These are phyloP conservation scores for Podospora comata DNA, from an alignment of 495 filamentous ascomycete genomes.

Conservation along the genomic window DNA sequence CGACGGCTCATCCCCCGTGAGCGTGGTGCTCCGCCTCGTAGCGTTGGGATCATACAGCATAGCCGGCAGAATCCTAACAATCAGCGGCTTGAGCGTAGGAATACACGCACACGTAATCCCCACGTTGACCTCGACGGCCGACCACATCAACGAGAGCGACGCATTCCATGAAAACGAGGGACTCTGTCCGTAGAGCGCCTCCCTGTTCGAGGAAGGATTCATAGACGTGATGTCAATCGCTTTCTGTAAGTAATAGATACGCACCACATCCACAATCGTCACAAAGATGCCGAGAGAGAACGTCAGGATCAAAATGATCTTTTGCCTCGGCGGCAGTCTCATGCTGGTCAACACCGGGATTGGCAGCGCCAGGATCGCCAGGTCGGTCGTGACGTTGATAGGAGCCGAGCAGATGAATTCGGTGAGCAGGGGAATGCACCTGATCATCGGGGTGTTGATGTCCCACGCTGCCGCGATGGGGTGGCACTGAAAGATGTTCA, in stretches of 20 bases:
- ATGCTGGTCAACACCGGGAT: constrained; percentile 84
- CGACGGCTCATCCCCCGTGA: not conserved
- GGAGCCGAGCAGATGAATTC: constrained; percentile 81
- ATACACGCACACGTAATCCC: constrained; percentile 87
- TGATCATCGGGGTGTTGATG: constrained; percentile 39
- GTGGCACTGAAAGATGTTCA: constrained; percentile 87
- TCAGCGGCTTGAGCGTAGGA: constrained; percentile 82
- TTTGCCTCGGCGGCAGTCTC: constrained; percentile 78
- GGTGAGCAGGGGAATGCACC: constrained; percentile 72
- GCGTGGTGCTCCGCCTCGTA: constrained; percentile 27
- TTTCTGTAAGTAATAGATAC: constrained; percentile 84
- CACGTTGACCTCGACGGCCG: constrained; percentile 82
- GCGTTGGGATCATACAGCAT: constrained; percentile 55
- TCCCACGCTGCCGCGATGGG: constrained; percentile 64
- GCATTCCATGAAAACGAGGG: constrained; percentile 63
- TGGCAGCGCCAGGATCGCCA: constrained; percentile 77
- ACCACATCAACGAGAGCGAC: constrained; percentile 87
- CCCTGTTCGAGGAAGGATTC: constrained; percentile 25
- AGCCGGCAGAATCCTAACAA: constrained; percentile 68
- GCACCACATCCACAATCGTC: constrained; percentile 79
- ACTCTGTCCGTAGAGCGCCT: constrained; percentile 36
- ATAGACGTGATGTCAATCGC: constrained; percentile 48
- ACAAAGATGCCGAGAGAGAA: constrained; percentile 85
- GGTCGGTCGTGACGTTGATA: constrained; percentile 80
- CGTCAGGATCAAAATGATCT: constrained; percentile 75